Percentiles rank a stretch among this genome's conserved stretches.
phyloP scores from a whole-genome alignment of 148 eudicot species.

The Dysphania ambrosioides region DNA sequence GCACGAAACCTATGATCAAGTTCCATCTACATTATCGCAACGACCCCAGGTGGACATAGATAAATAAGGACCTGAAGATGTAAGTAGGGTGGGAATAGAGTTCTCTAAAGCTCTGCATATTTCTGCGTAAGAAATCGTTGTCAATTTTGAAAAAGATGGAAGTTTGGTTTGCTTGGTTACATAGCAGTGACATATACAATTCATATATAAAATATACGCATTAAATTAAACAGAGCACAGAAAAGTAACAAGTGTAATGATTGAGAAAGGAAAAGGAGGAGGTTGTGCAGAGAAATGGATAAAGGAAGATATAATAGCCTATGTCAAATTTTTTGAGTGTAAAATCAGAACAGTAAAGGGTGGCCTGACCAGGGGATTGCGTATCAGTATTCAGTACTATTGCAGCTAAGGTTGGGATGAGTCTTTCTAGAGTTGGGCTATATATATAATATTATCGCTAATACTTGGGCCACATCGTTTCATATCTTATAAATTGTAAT shows the following conservation, averaged over 20 bases:
- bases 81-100: constrained; percentile 60
- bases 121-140: constrained; percentile 9
- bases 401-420: constrained; percentile 8
- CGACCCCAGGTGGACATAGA: background rate
- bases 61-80: constrained; percentile 56
- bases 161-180: background rate
- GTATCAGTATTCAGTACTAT: constrained; percentile 47
- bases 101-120: constrained; percentile 53
- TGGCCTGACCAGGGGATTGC: constrained; percentile 41
- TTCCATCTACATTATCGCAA: background rate
- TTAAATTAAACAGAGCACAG: too few species aligned
- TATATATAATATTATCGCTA: too few species aligned
- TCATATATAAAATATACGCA: background rate
- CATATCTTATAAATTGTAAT: background rate
- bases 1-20: too few species aligned
- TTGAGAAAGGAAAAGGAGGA: constrained; percentile 15
- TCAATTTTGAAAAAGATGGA: constrained; percentile 14
- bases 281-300: background rate
- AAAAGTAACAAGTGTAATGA: constrained; percentile 12
- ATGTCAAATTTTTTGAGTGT: constrained; percentile 12
- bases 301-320: background rate
- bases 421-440: constrained; percentile 10
- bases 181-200: background rate
- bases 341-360: constrained; percentile 2
- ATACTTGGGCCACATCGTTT: too few species aligned